Evolutionary conservation across 1,139 yeast genomes (phyloP).

Genomic region (Candida tunisiensis): DNA sequence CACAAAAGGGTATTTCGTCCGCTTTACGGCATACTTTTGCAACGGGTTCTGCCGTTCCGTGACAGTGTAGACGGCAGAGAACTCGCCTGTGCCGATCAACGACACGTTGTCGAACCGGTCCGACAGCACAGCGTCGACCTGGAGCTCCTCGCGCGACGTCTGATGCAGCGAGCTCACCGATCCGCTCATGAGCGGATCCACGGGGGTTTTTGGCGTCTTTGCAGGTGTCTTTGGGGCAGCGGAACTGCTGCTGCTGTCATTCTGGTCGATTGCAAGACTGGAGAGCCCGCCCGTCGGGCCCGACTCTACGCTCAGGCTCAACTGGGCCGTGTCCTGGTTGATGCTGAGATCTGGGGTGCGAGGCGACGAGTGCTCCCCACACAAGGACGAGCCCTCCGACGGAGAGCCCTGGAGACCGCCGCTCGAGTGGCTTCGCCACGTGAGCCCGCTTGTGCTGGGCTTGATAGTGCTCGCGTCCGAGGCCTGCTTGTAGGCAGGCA

Average conservation of each 20-base stretch:
- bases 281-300: neutral
- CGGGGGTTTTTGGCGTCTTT: constrained; percentile 11
- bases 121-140: constrained; percentile 36
- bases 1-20: constrained; percentile 42
- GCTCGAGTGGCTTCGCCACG: constrained; percentile 8
- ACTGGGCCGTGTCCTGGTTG: neutral
- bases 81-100: constrained; percentile 71
- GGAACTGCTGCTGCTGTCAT: neutral
- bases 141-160: constrained; percentile 1
- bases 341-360: neutral
- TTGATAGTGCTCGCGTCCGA: too few relatives aligned
- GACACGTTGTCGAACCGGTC: constrained; percentile 59
- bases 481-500: too few relatives aligned
- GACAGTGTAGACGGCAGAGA: constrained; percentile 72
- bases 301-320: neutral
- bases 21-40: constrained; percentile 57
- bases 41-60: constrained; percentile 24
- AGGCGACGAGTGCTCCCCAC: neutral
- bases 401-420: constrained; percentile 2
- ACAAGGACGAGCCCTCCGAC: neutral
- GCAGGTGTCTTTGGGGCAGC: constrained; percentile 14
- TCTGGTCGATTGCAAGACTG: neutral
- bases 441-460: constrained; percentile 8
- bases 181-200: constrained; percentile 4
- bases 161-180: neutral